Evolutionary conservation across 129 eudicot species (phyloP).

Genomic region (Kitagawia praeruptora): DNA sequence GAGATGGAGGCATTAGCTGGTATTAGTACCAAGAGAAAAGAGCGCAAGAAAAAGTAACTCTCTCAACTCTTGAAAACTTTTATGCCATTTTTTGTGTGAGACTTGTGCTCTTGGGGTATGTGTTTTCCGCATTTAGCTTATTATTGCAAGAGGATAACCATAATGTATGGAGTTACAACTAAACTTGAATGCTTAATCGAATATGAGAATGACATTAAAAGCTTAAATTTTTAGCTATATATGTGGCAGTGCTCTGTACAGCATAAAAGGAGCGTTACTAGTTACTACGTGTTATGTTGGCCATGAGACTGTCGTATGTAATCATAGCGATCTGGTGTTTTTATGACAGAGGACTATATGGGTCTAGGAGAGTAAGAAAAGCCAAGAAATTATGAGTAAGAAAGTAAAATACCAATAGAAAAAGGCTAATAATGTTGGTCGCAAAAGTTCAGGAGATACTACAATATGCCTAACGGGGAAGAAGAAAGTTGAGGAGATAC

Average conservation of each 20-base stretch:
- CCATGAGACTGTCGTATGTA: neutral
- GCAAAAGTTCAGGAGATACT: neutral
- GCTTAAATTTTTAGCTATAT: neutral
- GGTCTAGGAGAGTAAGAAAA: too few relatives aligned
- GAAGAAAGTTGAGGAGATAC: neutral
- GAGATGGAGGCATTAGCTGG: slow-evolving; percentile 37
- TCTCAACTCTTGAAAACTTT: neutral
- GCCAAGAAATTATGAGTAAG: too few relatives aligned
- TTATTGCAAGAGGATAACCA: neutral
- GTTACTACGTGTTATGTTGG: neutral
- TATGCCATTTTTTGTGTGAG: neutral
- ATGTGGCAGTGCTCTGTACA: neutral
- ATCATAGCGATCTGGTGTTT: neutral
- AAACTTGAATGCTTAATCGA: neutral
- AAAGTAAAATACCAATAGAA: neutral
- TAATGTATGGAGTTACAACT: neutral
- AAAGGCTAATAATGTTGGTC: neutral
- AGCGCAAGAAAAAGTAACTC: slow-evolving; percentile 72
- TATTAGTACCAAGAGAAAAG: slow-evolving; percentile 53
- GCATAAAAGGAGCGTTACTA: neutral
- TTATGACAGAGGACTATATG: too few relatives aligned
- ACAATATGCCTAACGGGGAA: neutral
- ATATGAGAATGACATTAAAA: neutral
- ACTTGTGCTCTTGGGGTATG: neutral
- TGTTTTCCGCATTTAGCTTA: neutral